Percentiles rank a stretch among this genome's conserved stretches.
These are phyloP conservation scores for Lactarius akahatsu DNA, from an alignment of 768 basidiomycete genomes.

Conservation along the genomic window DNA sequence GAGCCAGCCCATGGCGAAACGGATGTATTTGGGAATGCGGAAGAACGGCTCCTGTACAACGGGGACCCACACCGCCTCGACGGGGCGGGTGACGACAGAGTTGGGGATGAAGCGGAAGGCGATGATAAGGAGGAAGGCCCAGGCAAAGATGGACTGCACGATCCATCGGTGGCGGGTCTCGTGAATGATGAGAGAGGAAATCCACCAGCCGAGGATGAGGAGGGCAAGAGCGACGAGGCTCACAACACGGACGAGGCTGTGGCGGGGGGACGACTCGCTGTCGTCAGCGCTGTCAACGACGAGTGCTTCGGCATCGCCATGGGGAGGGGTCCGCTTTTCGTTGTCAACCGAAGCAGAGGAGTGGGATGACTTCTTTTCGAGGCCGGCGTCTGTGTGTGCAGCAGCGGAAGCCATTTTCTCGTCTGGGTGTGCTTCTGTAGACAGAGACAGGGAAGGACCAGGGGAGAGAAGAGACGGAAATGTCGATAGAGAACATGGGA, in stretches of 20 bases:
- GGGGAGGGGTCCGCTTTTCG: constrained; percentile 30
- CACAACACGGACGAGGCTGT: constrained; percentile 33
- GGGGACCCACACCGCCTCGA: constrained; percentile 69
- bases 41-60: constrained; percentile 68
- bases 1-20: constrained; percentile 72
- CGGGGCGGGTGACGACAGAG: constrained; percentile 65
- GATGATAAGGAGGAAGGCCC: constrained; percentile 77
- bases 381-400: background rate
- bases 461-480: background rate
- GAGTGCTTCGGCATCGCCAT: constrained; percentile 18
- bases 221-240: constrained; percentile 52
- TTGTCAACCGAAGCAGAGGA: constrained; percentile 31
- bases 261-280: constrained; percentile 26
- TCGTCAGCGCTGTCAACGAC: constrained; percentile 23
- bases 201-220: constrained; percentile 83
- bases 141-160: constrained; percentile 77
- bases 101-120: constrained; percentile 85
- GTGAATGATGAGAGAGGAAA: constrained; percentile 64
- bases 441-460: background rate
- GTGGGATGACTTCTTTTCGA: constrained; percentile 32
- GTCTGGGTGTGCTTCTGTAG: constrained; percentile 3
- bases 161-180: constrained; percentile 81
- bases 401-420: background rate
- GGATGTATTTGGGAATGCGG: constrained; percentile 47
- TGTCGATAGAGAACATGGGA: background rate